Percentiles rank a stretch among this genome's conserved stretches.
Conservation (phyloP, 1,284 basidiomycete genomes). For the Trichosporon faecale region DNA sequence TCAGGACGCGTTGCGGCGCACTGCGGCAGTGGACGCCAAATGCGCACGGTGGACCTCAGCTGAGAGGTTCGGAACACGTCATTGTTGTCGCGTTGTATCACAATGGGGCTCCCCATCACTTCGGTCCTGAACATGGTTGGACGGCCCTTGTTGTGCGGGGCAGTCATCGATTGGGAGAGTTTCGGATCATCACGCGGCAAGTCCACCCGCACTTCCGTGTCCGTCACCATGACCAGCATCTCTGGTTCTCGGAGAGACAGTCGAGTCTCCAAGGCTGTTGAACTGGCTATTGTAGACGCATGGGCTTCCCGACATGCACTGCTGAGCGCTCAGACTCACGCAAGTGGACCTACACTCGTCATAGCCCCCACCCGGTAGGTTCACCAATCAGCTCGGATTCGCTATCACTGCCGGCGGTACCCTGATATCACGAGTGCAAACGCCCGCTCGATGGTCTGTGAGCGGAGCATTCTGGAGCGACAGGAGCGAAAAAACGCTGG, state of each 20-base stretch:
- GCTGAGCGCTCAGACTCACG: neutral
- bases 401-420: neutral
- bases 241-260: neutral
- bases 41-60: neutral
- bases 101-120: neutral
- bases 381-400: neutral
- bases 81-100: neutral
- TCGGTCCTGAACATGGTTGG: slow-evolving; percentile 6
- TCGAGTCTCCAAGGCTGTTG: neutral
- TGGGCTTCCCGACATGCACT: neutral
- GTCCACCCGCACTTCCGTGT: slow-evolving; percentile 2
- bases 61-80: neutral
- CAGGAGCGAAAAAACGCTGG: neutral
- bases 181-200: slow-evolving; percentile 2
- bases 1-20: neutral
- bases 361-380: neutral
- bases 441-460: neutral
- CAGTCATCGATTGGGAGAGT: neutral
- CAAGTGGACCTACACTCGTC: neutral
- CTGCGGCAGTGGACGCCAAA: slow-evolving; percentile 6
- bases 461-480: neutral
- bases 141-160: neutral
- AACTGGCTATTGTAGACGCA: neutral
- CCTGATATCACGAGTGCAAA: neutral
- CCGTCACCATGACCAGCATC: neutral